These are phyloP conservation scores for Chenopodium album DNA, from an alignment of 148 eudicot genomes.

Conservation along the genomic window DNA sequence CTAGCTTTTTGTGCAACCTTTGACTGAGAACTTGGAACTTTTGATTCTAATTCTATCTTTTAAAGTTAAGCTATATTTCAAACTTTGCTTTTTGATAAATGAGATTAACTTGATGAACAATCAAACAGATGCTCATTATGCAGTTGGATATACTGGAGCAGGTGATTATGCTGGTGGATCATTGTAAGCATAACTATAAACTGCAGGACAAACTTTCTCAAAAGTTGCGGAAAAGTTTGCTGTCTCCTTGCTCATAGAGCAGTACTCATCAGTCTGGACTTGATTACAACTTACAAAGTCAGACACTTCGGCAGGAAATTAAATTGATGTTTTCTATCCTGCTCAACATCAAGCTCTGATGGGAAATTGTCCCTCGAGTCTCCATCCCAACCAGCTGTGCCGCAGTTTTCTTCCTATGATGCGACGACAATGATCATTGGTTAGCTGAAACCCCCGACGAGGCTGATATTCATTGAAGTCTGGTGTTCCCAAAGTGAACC, in stretches of 20 bases:
- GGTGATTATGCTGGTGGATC: slow-evolving; percentile 36
- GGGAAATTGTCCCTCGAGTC: slow-evolving; percentile 39
- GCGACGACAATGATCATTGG: slow-evolving; percentile 30
- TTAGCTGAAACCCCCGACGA: slow-evolving; percentile 44
- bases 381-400: slow-evolving; percentile 33
- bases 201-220: slow-evolving; percentile 38
- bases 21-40: not conserved
- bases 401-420: slow-evolving; percentile 40
- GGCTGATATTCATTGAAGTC: slow-evolving; percentile 45
- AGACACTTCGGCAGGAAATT: slow-evolving; percentile 34
- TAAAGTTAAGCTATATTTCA: not conserved
- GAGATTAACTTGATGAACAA: slow-evolving; percentile 21
- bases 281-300: slow-evolving; percentile 23
- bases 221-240: slow-evolving; percentile 36
- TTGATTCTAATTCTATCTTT: not conserved
- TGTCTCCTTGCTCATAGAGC: slow-evolving; percentile 41
- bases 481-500: slow-evolving; percentile 35
- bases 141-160: slow-evolving; percentile 37
- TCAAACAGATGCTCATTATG: slow-evolving; percentile 29
- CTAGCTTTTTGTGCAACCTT: not conserved
- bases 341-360: slow-evolving; percentile 33
- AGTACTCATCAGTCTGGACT: slow-evolving; percentile 34
- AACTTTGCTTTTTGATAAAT: not conserved
- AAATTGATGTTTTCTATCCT: slow-evolving; percentile 22
- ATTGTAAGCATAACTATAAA: slow-evolving; percentile 48